Base-by-base conservation (phyloP, 2,329 filamentous ascomycete genomes). In the Colletotrichum sp. region DNA sequence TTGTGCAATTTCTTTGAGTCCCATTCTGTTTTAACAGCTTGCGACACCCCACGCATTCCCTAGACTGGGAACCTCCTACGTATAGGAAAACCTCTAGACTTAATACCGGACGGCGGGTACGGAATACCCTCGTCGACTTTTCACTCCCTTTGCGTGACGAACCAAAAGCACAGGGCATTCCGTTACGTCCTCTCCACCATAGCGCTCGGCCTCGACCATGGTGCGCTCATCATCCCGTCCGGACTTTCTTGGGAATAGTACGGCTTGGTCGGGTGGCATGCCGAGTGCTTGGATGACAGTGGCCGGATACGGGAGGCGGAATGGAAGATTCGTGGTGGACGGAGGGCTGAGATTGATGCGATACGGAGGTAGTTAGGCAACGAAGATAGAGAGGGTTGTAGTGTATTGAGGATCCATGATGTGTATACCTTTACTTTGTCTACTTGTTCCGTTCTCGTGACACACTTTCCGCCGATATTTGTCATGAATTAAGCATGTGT, bases 61-160 rank as follows among this genome's bases (percentile, higher is more conserved):
- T 71, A 67, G 69, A 71, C 65, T 52, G 71, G 75, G 77, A 74
- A 71, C 48, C 79, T 80, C 80, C 80, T 84, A 81, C 82, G 83
- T 85, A 86, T 81, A 82, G 84, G 84, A 82, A 65, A 84, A 81
- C 77, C 80, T 79, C 81, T 87, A 87, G 85, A 86, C 84, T 86
- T 87, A 87, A 87, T 86, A 86, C 80, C 82, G 65, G 77, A 77
- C 70, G 74, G 71, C 56, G 71, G 75, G 75, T 76, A 60, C 70
- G 70, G 62, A 77, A 64, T 36, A 69, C 74, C 74, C 65, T 75
- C 39, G 74, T 74, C 66, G 80, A 81, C 81, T 80, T 81, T 78
- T 80, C 80, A 78, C 80, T 81, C 75, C 74, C 66, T 76, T 76
- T 76, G 61, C 72, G 76, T 79, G 74, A 78, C 71, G 36, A 62